phyloP scores from a whole-genome alignment of 306 rosid species.

The Cyclanthera cordifolia region DNA sequence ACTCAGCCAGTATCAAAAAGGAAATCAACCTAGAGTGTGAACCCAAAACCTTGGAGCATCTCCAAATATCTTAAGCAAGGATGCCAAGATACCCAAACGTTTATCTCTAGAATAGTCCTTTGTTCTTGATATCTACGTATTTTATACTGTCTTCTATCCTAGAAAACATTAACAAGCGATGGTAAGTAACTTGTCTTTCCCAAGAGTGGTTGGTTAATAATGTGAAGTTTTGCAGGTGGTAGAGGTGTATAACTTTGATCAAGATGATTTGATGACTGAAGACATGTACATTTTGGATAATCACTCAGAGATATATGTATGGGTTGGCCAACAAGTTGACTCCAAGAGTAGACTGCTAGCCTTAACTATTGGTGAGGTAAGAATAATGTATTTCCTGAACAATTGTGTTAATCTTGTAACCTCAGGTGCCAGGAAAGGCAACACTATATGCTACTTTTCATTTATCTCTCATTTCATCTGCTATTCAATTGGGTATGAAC shows the following conservation, averaged over 20 bases:
- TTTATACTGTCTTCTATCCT: neutral
- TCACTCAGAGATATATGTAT: constrained; percentile 72
- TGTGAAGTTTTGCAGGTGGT: constrained; percentile 50
- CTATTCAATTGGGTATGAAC: neutral
- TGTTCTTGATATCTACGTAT: neutral
- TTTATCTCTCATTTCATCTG: neutral
- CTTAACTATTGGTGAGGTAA: constrained; percentile 90
- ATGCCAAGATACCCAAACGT: neutral
- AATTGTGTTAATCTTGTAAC: neutral
- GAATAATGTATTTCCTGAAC: constrained; percentile 20
- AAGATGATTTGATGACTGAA: constrained; percentile 98
- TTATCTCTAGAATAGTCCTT: neutral
- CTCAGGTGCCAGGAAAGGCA: neutral
- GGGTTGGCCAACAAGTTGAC: constrained; percentile 88
- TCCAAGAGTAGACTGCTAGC: constrained; percentile 53
- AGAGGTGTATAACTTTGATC: constrained; percentile 84
- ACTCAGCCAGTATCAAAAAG: too few relatives aligned
- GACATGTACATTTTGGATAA: constrained; percentile 75
- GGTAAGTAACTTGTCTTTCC: neutral
- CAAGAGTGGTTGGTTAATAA: constrained; percentile 22
- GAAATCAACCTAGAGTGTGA: neutral
- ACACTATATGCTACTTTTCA: neutral
- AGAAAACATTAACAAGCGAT: too few relatives aligned
- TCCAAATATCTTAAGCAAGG: neutral
- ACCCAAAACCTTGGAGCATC: neutral